Percentiles rank a stretch among this genome's conserved stretches.
These are phyloP conservation scores for Lasiosphaeriaceae sp. DNA, from an alignment of 495 filamentous ascomycete genomes.

Conservation along the genomic window DNA sequence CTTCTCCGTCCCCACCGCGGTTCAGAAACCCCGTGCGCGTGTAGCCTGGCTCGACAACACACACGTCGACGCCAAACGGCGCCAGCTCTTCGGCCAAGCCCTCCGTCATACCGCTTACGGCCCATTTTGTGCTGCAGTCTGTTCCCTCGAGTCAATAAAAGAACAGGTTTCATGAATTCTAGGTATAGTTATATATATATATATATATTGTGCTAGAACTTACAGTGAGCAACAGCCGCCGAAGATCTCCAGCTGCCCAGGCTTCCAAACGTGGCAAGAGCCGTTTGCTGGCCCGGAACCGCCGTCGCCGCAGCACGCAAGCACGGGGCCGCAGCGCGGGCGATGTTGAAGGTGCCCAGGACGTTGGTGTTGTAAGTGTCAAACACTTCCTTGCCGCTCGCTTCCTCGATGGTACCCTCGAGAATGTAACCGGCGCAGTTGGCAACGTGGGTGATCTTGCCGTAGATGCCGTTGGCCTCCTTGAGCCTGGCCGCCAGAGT, in stretches of 20 bases:
- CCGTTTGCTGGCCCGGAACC: constrained; percentile 15
- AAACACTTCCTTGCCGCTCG: constrained; percentile 35
- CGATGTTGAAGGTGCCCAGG: constrained; percentile 41
- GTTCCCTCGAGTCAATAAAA: neutral
- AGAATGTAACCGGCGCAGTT: constrained; percentile 38
- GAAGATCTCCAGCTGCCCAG: constrained; percentile 33
- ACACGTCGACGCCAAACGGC: constrained; percentile 42
- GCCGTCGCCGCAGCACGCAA: constrained; percentile 39
- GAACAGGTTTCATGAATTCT: no score
- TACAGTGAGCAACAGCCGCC: constrained; percentile 30
- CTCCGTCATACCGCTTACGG: constrained; percentile 39
- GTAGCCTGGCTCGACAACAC: constrained; percentile 47
- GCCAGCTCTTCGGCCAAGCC: constrained; percentile 37
- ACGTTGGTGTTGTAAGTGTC: constrained; percentile 48
- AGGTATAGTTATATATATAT: no score
- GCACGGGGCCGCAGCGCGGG: constrained; percentile 37
- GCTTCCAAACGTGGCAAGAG: constrained; percentile 47
- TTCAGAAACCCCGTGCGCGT: constrained; percentile 34
- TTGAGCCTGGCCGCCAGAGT: constrained; percentile 24
- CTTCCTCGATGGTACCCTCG: constrained; percentile 35
- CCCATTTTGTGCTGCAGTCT: constrained; percentile 45
- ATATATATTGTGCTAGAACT: constrained; percentile 1
- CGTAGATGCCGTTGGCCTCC: constrained; percentile 28
- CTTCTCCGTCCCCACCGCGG: constrained; percentile 12
- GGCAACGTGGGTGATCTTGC: constrained; percentile 37